A percentile compares a stretch with the other conserved stretches of the same genome.
These are phyloP conservation scores for Manihot esculenta DNA, from an alignment of 441 rosid genomes.

Conservation along the genomic window DNA sequence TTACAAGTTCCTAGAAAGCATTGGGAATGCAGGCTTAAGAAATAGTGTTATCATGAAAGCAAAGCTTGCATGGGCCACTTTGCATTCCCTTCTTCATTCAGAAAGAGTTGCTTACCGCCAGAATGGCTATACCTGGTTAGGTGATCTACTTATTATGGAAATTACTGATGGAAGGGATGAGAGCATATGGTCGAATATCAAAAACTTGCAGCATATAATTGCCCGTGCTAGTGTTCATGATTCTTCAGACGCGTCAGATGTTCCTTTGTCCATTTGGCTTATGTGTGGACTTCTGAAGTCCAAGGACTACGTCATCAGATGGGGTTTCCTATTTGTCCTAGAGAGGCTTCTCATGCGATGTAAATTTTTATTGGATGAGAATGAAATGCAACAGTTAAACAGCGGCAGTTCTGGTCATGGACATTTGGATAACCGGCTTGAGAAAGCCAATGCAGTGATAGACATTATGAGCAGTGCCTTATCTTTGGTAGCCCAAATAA, in stretches of 20 bases:
- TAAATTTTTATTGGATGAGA: constrained; percentile 89
- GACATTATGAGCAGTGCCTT: constrained; percentile 97
- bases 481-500: constrained; percentile 80
- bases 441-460: constrained; percentile 93
- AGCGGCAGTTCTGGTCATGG: constrained; percentile 41
- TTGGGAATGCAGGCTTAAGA: constrained; percentile 41
- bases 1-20: constrained; percentile 61
- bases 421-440: constrained; percentile 59
- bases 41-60: constrained; percentile 52
- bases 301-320: constrained; percentile 61
- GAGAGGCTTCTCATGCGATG: constrained; percentile 98
- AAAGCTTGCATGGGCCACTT: constrained; percentile 81
- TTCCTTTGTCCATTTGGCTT: constrained; percentile 82
- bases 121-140: constrained; percentile 96
- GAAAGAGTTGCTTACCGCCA: constrained; percentile 75
- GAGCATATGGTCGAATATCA: constrained; percentile 71
- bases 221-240: constrained; percentile 67
- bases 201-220: constrained; percentile 67
- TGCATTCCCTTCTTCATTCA: constrained; percentile 98
- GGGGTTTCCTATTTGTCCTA: constrained; percentile 87
- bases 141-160: constrained; percentile 92
- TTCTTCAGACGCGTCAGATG: constrained; percentile 63
- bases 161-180: constrained; percentile 69
- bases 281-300: constrained; percentile 97
- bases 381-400: constrained; percentile 63